phyloP scores from a whole-genome alignment of 78 protist species.

The Dictyostelium brefeldianum region DNA sequence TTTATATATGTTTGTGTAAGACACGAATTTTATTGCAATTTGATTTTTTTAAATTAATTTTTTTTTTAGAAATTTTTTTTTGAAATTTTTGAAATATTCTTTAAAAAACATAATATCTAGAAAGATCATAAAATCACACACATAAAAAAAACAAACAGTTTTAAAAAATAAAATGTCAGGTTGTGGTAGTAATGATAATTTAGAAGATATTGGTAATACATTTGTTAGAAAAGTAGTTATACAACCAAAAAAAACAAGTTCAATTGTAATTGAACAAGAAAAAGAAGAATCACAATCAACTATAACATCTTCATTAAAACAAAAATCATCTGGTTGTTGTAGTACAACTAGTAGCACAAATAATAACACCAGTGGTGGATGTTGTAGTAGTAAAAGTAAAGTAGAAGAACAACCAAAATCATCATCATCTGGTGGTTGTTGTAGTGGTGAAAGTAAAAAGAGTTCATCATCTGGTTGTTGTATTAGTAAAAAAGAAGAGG shows the following conservation, averaged over 20 bases:
- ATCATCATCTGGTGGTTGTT: neutral
- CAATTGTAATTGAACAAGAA: neutral
- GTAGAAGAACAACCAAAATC: neutral
- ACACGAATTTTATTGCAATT: neutral
- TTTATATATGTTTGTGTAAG: neutral
- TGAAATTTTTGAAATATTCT: neutral
- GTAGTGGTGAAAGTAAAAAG: neutral
- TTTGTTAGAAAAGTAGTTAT: neutral
- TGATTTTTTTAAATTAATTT: neutral
- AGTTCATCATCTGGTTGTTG: neutral
- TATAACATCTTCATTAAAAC: conserved; percentile 13
- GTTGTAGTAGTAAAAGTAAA: conserved; percentile 4
- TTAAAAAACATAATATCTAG: neutral
- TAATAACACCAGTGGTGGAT: neutral
- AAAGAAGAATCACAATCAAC: neutral
- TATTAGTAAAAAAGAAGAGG: neutral
- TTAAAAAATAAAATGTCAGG: neutral
- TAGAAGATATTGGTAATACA: conserved; percentile 21
- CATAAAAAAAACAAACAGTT: neutral
- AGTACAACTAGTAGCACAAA: neutral
- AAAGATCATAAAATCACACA: neutral
- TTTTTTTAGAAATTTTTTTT: neutral
- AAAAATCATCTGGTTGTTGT: conserved; percentile 18
- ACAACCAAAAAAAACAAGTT: conserved; percentile 5
- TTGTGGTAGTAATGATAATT: conserved; percentile 17